A percentile compares a stretch with the other conserved stretches of the same genome.
These are phyloP conservation scores for Trametes cinnabarina DNA, from an alignment of 768 basidiomycete species.

Conservation along the genomic window DNA sequence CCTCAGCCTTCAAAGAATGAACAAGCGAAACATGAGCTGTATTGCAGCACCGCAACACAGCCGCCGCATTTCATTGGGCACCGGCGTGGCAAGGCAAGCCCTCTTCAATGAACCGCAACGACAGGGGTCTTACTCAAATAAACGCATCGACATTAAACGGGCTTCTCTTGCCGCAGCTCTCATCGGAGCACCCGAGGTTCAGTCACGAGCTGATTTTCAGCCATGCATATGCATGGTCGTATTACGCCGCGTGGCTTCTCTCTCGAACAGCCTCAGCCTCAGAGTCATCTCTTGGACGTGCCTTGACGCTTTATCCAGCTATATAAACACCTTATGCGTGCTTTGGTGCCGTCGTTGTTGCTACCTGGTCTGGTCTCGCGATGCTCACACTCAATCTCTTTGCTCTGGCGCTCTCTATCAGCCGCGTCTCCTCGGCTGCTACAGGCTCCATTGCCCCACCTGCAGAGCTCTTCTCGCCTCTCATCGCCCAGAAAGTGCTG, in stretches of 20 bases:
- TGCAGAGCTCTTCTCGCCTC: slow-evolving; percentile 54
- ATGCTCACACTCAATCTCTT: slow-evolving; percentile 2
- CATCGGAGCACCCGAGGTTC: not conserved
- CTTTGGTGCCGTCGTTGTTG: not conserved
- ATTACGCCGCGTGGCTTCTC: too few species aligned
- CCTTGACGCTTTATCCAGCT: not conserved
- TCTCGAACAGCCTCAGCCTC: too few species aligned
- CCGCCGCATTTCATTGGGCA: too few species aligned
- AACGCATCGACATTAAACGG: not conserved
- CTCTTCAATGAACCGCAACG: not conserved
- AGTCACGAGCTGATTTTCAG: slow-evolving; percentile 6
- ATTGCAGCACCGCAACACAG: too few species aligned
- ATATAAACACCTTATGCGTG: not conserved
- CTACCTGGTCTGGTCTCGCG: not conserved
- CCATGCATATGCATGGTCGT: not conserved
- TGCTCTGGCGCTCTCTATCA: not conserved
- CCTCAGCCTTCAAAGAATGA: too few species aligned
- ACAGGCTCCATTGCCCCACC: slow-evolving; percentile 30
- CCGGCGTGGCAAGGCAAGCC: not conserved
- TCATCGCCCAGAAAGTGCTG: slow-evolving; percentile 58
- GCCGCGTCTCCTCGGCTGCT: slow-evolving; percentile 4
- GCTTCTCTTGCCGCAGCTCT: not conserved
- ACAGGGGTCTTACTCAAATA: not conserved
- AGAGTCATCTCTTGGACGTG: not conserved
- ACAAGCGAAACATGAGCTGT: not conserved